Evolutionary conservation across 2,329 filamentous ascomycete species (phyloP).

Genomic region (Botrytis medusae): DNA sequence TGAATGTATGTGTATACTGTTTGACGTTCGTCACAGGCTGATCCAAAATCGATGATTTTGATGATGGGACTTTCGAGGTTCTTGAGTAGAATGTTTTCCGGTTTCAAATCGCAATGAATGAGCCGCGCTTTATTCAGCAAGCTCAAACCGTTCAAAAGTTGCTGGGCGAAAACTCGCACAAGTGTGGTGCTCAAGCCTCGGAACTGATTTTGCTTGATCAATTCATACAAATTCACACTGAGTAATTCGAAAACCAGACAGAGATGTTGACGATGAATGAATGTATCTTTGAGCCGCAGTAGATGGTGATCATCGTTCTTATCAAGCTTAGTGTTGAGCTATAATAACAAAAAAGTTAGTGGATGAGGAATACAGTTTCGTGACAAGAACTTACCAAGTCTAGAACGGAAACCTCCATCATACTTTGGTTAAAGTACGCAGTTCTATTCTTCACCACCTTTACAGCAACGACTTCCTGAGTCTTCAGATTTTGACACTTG

Average conservation of each 20-base stretch:
- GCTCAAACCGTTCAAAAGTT: slow-evolving; percentile 87
- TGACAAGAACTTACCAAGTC: slow-evolving; percentile 66
- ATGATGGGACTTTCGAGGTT: slow-evolving; percentile 99
- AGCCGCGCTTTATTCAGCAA: slow-evolving; percentile 93
- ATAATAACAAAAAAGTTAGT: slow-evolving; percentile 27
- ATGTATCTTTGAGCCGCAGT: slow-evolving; percentile 91
- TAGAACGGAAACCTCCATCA: slow-evolving; percentile 99
- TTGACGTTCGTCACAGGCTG: slow-evolving; percentile 95
- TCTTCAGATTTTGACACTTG: slow-evolving; percentile 98
- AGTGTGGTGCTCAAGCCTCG: slow-evolving; percentile 93
- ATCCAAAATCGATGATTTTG: slow-evolving; percentile 99
- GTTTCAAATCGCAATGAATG: slow-evolving; percentile 97
- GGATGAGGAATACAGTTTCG: slow-evolving; percentile 33
- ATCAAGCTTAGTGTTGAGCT: slow-evolving; percentile 98
- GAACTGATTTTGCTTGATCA: slow-evolving; percentile 99
- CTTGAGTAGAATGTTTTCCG: slow-evolving; percentile 95
- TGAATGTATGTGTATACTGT: slow-evolving; percentile 99
- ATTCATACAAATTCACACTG: slow-evolving; percentile 95
- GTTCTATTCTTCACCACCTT: slow-evolving; percentile 99
- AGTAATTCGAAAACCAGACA: slow-evolving; percentile 95
- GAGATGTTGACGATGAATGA: slow-evolving; percentile 95
- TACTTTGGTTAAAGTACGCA: slow-evolving; percentile 99
- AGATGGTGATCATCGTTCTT: slow-evolving; percentile 99
- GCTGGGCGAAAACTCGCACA: slow-evolving; percentile 95
- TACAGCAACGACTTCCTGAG: slow-evolving; percentile 95